A percentile compares a stretch with the other conserved stretches of the same genome.
These are phyloP conservation scores for Paecilomyces formosus DNA, from an alignment of 2,329 filamentous ascomycete species.

Conservation along the genomic window DNA sequence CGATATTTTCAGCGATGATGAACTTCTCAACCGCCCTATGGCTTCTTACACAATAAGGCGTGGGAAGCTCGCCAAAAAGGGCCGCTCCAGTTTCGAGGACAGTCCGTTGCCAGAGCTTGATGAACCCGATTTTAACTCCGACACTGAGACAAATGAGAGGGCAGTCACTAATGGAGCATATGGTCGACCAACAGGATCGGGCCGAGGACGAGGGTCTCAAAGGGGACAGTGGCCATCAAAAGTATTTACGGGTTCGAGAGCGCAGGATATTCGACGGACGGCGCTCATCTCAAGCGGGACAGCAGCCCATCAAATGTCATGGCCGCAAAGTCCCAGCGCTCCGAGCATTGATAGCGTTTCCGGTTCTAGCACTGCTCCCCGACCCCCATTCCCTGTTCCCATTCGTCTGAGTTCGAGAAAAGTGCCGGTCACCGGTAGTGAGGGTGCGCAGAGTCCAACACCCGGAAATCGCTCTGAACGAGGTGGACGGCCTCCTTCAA, in stretches of 20 bases:
- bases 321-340: slow-evolving; percentile 46
- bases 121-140: slow-evolving; percentile 25
- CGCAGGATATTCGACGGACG: slow-evolving; percentile 64
- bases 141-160: slow-evolving; percentile 17
- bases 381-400: slow-evolving; percentile 86
- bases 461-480: slow-evolving; percentile 50
- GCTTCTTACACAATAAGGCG: slow-evolving; percentile 35
- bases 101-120: slow-evolving; percentile 28
- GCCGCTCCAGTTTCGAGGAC: slow-evolving; percentile 23
- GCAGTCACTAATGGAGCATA: slow-evolving; percentile 8
- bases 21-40: slow-evolving; percentile 38
- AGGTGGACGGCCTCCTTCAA: slow-evolving; percentile 46
- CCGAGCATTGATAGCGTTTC: slow-evolving; percentile 36
- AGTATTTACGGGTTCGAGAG: slow-evolving; percentile 36
- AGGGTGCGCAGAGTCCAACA: slow-evolving; percentile 72
- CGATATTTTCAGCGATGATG: slow-evolving; percentile 37
- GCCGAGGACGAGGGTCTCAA: slow-evolving; percentile 7
- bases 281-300: slow-evolving; percentile 76
- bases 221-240: slow-evolving; percentile 27
- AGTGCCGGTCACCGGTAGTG: slow-evolving; percentile 60
- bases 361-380: slow-evolving; percentile 23
- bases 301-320: slow-evolving; percentile 57
- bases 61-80: slow-evolving; percentile 32
- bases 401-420: slow-evolving; percentile 79
- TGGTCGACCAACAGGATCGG: slow-evolving; percentile 6